A percentile compares a stretch with the other conserved stretches of the same genome.
Evolutionary conservation across 2,329 filamentous ascomycete species (phyloP).

Genomic region (Seiridium unicorne): DNA sequence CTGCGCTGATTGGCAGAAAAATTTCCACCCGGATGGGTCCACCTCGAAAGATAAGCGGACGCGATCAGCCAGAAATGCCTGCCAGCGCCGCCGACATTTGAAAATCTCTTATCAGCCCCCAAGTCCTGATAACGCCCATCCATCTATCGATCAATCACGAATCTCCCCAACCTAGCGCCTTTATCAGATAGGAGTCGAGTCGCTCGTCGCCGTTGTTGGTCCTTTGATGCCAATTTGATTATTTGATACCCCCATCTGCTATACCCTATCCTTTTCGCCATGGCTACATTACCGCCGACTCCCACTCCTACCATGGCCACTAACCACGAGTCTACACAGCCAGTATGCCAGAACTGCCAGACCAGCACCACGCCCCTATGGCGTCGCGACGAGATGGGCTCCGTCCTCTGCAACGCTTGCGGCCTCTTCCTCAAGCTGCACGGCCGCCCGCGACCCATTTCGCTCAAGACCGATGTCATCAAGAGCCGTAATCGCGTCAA

Average conservation of each 20-base stretch:
- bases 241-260: background rate
- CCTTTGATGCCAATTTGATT: background rate
- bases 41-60: conserved; percentile 2
- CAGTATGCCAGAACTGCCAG: conserved; percentile 92
- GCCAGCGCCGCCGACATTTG: background rate
- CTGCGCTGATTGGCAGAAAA: background rate
- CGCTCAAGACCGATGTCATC: conserved; percentile 98
- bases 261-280: conserved; percentile 11
- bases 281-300: conserved; percentile 35
- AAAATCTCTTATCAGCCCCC: conserved; percentile 7
- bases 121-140: conserved; percentile 4
- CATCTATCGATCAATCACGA: background rate
- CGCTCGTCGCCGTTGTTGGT: background rate
- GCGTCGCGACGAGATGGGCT: conserved; percentile 93
- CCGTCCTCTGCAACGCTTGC: conserved; percentile 97
- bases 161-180: background rate
- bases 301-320: conserved; percentile 44
- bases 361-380: conserved; percentile 96
- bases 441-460: conserved; percentile 88
- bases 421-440: conserved; percentile 97
- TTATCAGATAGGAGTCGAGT: background rate
- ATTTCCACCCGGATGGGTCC: conserved; percentile 3
- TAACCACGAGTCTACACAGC: conserved; percentile 68
- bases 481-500: conserved; percentile 99
- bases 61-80: background rate